Evolutionary conservation across 2,329 filamentous ascomycete species (phyloP).

Genomic region (Phialemonium atrogriseum): DNA sequence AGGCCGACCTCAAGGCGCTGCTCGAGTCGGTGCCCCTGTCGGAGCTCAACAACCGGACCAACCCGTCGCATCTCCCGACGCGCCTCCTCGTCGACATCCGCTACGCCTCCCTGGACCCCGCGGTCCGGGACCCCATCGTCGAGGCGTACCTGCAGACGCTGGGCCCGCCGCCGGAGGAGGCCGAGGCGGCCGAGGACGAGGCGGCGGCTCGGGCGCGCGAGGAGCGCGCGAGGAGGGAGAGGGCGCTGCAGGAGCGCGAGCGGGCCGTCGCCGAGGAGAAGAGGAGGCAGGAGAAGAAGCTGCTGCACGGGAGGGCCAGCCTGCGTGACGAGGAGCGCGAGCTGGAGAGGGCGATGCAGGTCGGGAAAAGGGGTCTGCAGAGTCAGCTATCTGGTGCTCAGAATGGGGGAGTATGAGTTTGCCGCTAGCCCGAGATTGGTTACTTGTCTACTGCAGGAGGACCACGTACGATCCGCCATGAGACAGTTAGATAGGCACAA

Average conservation of each 20-base stretch:
- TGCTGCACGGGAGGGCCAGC: conserved; percentile 52
- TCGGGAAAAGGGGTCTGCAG: conserved; percentile 58
- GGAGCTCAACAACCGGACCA: conserved; percentile 51
- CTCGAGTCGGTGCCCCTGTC: conserved; percentile 53
- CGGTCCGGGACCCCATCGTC: conserved; percentile 55
- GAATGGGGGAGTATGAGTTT: no score
- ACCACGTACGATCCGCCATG: no score
- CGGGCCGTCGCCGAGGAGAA: conserved; percentile 55
- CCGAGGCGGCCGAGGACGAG: conserved; percentile 34
- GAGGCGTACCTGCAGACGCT: conserved; percentile 59
- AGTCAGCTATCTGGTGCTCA: conserved; percentile 39
- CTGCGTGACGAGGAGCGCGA: conserved; percentile 60
- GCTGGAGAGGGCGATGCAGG: conserved; percentile 59
- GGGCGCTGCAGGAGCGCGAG: conserved; percentile 58
- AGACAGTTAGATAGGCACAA: no score
- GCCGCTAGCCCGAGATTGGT: no score
- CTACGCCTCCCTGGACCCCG: conserved; percentile 57
- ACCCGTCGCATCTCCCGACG: conserved; percentile 49
- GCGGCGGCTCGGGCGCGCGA: conserved; percentile 38
- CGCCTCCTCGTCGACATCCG: conserved; percentile 58
- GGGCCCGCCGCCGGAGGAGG: conserved; percentile 44
- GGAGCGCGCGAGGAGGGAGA: conserved; percentile 52
- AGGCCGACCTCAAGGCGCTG: conserved; percentile 59
- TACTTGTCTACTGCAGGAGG: no score
- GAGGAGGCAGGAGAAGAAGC: conserved; percentile 46